A percentile compares a stretch with the other conserved stretches of the same genome.
Evolutionary conservation across 2,329 filamentous ascomycete species (phyloP).

Genomic region (Annulohypoxylon truncatum): DNA sequence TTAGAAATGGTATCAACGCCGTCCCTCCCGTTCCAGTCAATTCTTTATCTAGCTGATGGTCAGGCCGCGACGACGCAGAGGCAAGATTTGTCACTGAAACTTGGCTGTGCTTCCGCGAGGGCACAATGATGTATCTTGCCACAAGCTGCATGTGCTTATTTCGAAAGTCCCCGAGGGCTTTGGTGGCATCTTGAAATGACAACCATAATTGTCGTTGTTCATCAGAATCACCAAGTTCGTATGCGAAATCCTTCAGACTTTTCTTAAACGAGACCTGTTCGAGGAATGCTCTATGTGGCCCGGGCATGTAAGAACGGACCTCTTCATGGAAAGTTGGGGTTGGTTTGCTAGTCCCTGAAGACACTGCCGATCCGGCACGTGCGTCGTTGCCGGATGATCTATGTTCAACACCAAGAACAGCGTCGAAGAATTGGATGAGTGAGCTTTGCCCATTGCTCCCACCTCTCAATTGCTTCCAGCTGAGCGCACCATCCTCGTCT

Average conservation of each 20-base stretch:
- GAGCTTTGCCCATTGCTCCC: conserved; percentile 95
- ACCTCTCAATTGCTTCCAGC: conserved; percentile 83
- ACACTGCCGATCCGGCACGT: neutral
- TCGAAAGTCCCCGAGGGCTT: conserved; percentile 79
- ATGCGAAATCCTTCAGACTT: conserved; percentile 79
- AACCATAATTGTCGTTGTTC: conserved; percentile 59
- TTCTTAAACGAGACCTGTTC: conserved; percentile 74
- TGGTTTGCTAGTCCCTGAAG: conserved; percentile 16
- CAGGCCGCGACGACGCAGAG: conserved; percentile 55
- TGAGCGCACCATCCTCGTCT: conserved; percentile 71
- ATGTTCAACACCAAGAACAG: conserved; percentile 87
- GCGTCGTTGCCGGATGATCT: conserved; percentile 53
- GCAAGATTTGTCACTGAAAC: conserved; percentile 56
- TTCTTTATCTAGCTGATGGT: conserved; percentile 50
- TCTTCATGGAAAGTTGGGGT: conserved; percentile 65
- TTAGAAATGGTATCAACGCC: conserved; percentile 86
- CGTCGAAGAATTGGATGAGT: conserved; percentile 92
- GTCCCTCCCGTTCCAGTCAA: conserved; percentile 90
- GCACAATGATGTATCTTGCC: conserved; percentile 88
- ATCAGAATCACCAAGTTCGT: conserved; percentile 62
- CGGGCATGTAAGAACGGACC: conserved; percentile 92
- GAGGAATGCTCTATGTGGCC: conserved; percentile 82
- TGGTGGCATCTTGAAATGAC: conserved; percentile 77
- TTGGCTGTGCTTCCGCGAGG: conserved; percentile 62
- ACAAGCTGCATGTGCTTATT: conserved; percentile 93